Conservation (phyloP, 495 filamentous ascomycete species). For the Oidiodendron maius region DNA sequence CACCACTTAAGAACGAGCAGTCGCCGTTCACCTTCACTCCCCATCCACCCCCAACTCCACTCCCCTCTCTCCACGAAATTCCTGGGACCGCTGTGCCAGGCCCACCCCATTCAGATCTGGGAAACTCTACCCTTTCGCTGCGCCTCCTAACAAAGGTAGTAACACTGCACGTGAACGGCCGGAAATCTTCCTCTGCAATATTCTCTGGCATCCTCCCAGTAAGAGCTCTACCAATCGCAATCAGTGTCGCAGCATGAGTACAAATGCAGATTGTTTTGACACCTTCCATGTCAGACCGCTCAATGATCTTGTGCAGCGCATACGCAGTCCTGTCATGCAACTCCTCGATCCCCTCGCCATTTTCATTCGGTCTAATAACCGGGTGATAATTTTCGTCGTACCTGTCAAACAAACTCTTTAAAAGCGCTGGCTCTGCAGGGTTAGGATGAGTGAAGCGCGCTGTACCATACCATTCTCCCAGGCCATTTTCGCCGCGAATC, state of each 20-base stretch:
- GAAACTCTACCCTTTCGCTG: conserved; percentile 18
- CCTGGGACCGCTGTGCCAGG: conserved; percentile 34
- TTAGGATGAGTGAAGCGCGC: conserved; percentile 78
- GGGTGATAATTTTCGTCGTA: conserved; percentile 50
- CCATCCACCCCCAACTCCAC: conserved; percentile 79
- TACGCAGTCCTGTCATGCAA: conserved; percentile 77
- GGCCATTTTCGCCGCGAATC: conserved; percentile 66
- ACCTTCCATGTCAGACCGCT: conserved; percentile 57
- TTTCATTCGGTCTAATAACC: conserved; percentile 54
- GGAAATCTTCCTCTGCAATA: conserved; percentile 67
- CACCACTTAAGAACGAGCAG: conserved; percentile 68
- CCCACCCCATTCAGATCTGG: conserved; percentile 24
- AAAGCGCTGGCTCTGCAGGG: conserved; percentile 52
- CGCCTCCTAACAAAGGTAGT: conserved; percentile 40
- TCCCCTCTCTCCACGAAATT: conserved; percentile 52
- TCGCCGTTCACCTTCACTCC: conserved; percentile 72
- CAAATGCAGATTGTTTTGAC: conserved; percentile 69
- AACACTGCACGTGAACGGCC: conserved; percentile 78
- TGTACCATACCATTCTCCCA: conserved; percentile 88
- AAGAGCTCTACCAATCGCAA: conserved; percentile 74
- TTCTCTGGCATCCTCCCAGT: conserved; percentile 71
- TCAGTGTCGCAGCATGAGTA: conserved; percentile 85
- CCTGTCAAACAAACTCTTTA: conserved; percentile 60
- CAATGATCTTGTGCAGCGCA: conserved; percentile 63
- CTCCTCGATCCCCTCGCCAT: conserved; percentile 70